These are phyloP conservation scores for Isatis tinctoria DNA, from an alignment of 345 rosid species.

Conservation along the genomic window DNA sequence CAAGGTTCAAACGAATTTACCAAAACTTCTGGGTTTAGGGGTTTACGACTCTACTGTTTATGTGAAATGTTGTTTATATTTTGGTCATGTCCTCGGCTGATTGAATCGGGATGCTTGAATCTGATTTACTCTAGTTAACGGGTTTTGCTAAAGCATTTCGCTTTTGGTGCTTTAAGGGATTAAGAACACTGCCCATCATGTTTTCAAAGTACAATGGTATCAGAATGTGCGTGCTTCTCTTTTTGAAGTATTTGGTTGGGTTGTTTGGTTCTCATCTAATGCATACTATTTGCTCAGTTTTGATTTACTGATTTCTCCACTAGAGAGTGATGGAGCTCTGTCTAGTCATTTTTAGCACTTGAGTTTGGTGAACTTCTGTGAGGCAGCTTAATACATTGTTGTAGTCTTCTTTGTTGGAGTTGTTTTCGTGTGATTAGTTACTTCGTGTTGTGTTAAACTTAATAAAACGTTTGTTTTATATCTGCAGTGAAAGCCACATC, in stretches of 20 bases:
- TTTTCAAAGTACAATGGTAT: not conserved
- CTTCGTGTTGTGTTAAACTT: not conserved
- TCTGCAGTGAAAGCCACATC: constrained; percentile 1
- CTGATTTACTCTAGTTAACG: not conserved
- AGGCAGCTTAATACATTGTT: not conserved
- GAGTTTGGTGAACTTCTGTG: not conserved
- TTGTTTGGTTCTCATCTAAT: not conserved
- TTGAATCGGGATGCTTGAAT: not conserved
- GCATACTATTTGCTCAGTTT: not conserved
- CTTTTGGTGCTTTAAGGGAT: not conserved
- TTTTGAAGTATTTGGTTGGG: not conserved
- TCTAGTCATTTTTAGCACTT: not conserved
- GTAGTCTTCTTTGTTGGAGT: not conserved
- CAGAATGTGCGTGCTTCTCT: not conserved
- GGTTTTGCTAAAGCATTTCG: not conserved
- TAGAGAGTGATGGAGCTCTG: not conserved
- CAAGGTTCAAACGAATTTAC: not conserved
- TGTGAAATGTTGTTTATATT: not conserved
- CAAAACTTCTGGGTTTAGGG: not conserved
- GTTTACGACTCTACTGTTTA: not conserved
- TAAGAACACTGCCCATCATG: not conserved
- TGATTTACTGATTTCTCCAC: not conserved
- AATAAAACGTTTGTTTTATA: not conserved
- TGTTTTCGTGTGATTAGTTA: not conserved
- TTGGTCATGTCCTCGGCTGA: not conserved